A percentile compares a stretch with the other conserved stretches of the same genome.
These are phyloP conservation scores for Saturnispora dispora DNA, from an alignment of 805 yeast genomes.

Conservation along the genomic window DNA sequence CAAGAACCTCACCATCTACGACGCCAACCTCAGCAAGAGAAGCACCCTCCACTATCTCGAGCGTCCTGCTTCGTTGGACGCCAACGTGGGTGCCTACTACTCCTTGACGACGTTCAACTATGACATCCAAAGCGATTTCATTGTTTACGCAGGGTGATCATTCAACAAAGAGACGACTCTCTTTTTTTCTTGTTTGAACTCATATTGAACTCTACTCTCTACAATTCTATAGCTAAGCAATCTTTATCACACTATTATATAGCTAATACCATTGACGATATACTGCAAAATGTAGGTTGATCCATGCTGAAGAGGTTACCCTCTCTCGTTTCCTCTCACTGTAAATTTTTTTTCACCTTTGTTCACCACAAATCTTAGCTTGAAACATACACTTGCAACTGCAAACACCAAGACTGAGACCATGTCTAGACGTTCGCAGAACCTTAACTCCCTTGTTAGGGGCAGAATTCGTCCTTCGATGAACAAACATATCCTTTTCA, in stretches of 20 bases:
- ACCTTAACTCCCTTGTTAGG: constrained; percentile 25
- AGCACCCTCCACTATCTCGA: not conserved
- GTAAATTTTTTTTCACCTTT: not conserved
- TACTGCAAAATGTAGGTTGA: no score
- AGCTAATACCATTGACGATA: not conserved
- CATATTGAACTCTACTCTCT: no score
- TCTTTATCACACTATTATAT: no score
- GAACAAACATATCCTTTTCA: constrained; percentile 88
- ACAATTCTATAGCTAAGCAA: no score
- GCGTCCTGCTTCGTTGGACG: not conserved
- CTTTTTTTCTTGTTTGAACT: not conserved
- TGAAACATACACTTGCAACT: not conserved
- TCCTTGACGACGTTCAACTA: not conserved
- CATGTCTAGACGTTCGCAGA: constrained; percentile 26
- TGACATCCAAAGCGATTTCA: not conserved
- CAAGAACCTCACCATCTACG: not conserved
- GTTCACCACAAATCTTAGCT: not conserved
- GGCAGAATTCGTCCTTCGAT: constrained; percentile 72
- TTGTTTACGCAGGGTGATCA: no score
- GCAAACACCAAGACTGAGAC: not conserved
- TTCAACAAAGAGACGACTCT: no score
- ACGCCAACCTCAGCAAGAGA: not conserved
- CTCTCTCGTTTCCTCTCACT: not conserved
- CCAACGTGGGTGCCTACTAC: not conserved
- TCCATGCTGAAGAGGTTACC: not conserved